Percentiles rank a stretch among this genome's conserved stretches.
Evolutionary conservation across 225 moss, liverwort and hornwort species (phyloP).

Genomic region (Polytrichum formosum): DNA sequence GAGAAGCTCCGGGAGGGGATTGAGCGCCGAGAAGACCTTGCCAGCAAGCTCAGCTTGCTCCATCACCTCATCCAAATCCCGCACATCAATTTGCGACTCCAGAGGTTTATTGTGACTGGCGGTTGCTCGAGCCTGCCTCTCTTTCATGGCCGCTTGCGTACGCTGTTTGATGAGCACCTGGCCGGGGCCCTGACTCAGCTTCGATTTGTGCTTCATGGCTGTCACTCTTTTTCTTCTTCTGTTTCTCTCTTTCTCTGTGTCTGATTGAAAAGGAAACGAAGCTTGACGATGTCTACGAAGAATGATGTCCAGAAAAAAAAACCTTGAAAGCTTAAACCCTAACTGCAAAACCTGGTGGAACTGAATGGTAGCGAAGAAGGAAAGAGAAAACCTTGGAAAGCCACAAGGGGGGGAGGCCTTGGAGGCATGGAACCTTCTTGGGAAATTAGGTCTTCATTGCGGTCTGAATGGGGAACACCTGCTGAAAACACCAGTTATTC

Average conservation of each 20-base stretch:
- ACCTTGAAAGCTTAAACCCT: constrained; percentile 9
- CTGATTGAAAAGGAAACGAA: background rate
- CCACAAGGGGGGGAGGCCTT: too few species aligned
- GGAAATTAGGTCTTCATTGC: too few species aligned
- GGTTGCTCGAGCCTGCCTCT: constrained; percentile 27
- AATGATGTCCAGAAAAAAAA: background rate
- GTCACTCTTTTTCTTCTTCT: background rate
- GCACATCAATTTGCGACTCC: constrained; percentile 90
- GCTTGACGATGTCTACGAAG: background rate
- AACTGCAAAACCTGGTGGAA: background rate
- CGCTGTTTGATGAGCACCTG: constrained; percentile 69
- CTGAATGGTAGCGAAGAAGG: too few species aligned
- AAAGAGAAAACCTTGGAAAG: too few species aligned
- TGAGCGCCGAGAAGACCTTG: constrained; percentile 77
- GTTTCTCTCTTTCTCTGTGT: too few species aligned
- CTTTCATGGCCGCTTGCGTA: constrained; percentile 52
- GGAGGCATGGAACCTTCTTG: too few species aligned
- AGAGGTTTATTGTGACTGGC: constrained; percentile 52
- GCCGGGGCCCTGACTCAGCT: constrained; percentile 55
- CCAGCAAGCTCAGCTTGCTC: constrained; percentile 98
- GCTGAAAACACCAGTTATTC: too few species aligned
- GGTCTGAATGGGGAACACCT: too few species aligned
- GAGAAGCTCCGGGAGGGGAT: constrained; percentile 88
- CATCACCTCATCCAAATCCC: constrained; percentile 95
- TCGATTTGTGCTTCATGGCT: constrained; percentile 52